A percentile compares a stretch with the other conserved stretches of the same genome.
Conservation (phyloP, 495 filamentous ascomycete species). For the Penicillium verhagenii region DNA sequence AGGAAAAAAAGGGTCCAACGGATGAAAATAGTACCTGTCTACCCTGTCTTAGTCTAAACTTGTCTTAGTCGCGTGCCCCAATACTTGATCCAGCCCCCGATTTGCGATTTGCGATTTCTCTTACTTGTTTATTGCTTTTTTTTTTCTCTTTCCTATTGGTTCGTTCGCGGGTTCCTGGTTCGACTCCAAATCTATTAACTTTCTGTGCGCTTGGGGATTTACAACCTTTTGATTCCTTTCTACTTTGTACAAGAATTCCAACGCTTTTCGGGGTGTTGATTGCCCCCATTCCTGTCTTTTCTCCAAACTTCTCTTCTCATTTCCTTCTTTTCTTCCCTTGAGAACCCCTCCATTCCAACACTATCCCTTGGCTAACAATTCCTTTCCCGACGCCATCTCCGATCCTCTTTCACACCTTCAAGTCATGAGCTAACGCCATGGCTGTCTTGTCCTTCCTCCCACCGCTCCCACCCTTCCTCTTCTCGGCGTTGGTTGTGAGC, state of each 20-base stretch:
- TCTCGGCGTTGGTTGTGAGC: constrained; percentile 36
- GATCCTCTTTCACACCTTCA: not conserved
- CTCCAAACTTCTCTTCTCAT: constrained; percentile 2
- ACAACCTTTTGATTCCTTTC: not conserved
- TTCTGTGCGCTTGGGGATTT: not conserved
- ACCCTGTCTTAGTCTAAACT: too few relatives aligned
- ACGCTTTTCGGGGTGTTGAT: constrained; percentile 16
- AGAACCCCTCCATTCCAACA: constrained; percentile 3
- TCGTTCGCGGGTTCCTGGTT: not conserved
- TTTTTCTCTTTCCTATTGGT: not conserved
- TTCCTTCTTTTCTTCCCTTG: not conserved
- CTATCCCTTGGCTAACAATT: not conserved
- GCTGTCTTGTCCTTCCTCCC: constrained; percentile 22
- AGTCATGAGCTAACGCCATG: constrained; percentile 28
- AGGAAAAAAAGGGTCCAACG: not conserved
- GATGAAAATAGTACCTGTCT: not conserved
- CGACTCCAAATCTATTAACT: not conserved
- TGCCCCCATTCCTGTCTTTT: constrained; percentile 15
- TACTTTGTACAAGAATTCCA: too few relatives aligned
- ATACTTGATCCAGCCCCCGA: not conserved
- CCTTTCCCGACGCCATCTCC: not conserved
- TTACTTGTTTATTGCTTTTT: not conserved
- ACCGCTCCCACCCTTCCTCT: constrained; percentile 31
- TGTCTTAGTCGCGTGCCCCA: constrained; percentile 4
- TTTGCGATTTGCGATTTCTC: too few relatives aligned